Base-by-base conservation (phyloP, 257 asterid genomes). In the Marsdenia floribunda region DNA sequence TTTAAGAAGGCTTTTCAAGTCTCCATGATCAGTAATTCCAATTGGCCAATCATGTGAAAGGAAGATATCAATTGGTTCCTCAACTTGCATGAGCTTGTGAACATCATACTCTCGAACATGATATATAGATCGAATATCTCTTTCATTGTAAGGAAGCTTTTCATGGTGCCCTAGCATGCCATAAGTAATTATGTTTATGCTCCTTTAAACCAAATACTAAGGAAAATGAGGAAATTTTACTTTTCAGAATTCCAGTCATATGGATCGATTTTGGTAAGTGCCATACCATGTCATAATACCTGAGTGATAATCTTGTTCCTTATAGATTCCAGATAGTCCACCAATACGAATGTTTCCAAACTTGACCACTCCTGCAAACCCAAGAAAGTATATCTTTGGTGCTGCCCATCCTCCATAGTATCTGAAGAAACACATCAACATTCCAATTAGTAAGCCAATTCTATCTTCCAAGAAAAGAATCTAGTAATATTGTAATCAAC, bases 401-500 rank as follows among this genome's bases (percentile, higher is more conserved):
- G 98, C 98, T 77, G 87, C 97, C 97, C 97, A 92, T 78, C 99
- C 99, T 54, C 98, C 98, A 81, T 92, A 94, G 82, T 89, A 94
- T 85, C 98, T 94, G 83, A 71, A 80, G 68, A 21, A 58, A 44
- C 10, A 79, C 58, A 70, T 29, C 59, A 57, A 74, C 9, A 22
- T 59, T 19, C 29, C 54, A 64, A 46, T 75, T 63, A 68, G 73
- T 67, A 53, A 73, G 72, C 38, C 52, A 16, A 54, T 52, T 14
- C n/a, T 47, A 61, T 8, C 60, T 54, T 71, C 35, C 50, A n/a
- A 73, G 18, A 50, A 52, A 29, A 24, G 64, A 55, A 66, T 26
- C 75, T 26, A 58, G 9, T 26, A 40, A 54, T n/a, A 26, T 54
- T 66, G 6, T 26, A 16, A 18, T 40, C 61, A 29, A 24, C 21